Evolutionary conservation across 2,329 filamentous ascomycete species (phyloP), one percentile per base, ranked within the genome.

Genomic region (Aureobasidium sp.): DNA sequence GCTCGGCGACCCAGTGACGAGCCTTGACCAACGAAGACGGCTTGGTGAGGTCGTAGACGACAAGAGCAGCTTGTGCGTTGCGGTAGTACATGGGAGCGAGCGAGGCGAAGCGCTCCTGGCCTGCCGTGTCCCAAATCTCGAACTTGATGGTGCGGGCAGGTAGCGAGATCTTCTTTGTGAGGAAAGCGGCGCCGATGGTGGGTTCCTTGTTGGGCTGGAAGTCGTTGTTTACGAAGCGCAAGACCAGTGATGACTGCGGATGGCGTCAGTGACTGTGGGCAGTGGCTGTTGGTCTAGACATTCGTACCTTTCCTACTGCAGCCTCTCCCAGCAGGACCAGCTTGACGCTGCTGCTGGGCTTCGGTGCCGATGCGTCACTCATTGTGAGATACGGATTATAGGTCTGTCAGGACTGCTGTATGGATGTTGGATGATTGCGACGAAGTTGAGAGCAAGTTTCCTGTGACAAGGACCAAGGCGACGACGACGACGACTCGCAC

Each of bases 171-270:
- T 97, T 99, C 79, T 99, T 94, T 69, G 94, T 99, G 67, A 99
- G 81, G 79, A 99, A 99, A 66, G 94, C 94, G 72, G 94, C 94
- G 82, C 94, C 94, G 78, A 99, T 99, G 67, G 94, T 99, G 65
- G 94, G 94, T 76, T 99, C 94, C 82, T 97, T 97, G 79, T 97
- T 97, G 79, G 97, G 94, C 81, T 99, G 94, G 72, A 99, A 99
- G 78, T 97, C 93, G 79, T 99, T 94, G 83, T 97, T 97, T 74
- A 99, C 94, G 78, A 99, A 99, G 72, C 94, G 91, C 73, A 99
- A 84, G 66, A 99, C 94, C 63, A 99, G 86, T 49, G 94, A 99
- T 54, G 94, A 97, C 94, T 96, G 71, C 27, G 62, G 1, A 19
- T 1, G 27, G 56, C 57, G 64, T 60, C n/a, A 62, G 64, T 53